Base-by-base conservation (phyloP, 495 filamentous ascomycete genomes). In the Evansstolkia leycettana region DNA sequence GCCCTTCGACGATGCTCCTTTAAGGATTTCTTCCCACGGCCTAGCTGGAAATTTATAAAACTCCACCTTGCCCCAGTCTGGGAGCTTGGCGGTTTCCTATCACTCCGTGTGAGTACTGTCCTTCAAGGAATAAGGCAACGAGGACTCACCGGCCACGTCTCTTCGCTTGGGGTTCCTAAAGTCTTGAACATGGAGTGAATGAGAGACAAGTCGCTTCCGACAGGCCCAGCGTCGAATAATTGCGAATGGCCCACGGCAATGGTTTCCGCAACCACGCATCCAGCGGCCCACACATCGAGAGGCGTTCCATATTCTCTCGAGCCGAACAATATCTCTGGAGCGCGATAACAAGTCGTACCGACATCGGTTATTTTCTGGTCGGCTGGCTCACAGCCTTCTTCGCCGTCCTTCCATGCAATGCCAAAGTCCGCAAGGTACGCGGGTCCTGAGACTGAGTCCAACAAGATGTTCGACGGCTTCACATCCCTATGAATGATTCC, bases 271-370 rank as follows among this genome's bases (percentile, higher is more conserved):
- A 86, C 76, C 19, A 92, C 80, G 43, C 78, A 78, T 1, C 90
- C 90, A 2, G 84, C 78, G 3, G 80, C 82, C 90, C 90, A 99
- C 43, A 94, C 72, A 62, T 99, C 90, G 6, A 96, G 61, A 5
- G 67, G 54, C 2, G 63, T 45, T 15, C 69, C 72, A 48, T 99
- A 99, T 1, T 59, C 65, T 20, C 57, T 70, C 41, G 81, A 72
- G 7, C 90, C 92, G 53, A 99, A 99, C 8, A 99, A 62, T 2
- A 88, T 68, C 56, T 99, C 90, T 0, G 90, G 90, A 0, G 90
- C 67, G 9, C 92, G 76, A 52, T 99, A 99, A 34, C 76, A 76
- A 0, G 87, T 85, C 0, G 90, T 96, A 5, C 90, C 90, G 7
- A 99, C 79, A 54, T 99, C 90, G 10, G 86, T 79, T 41, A 94